A percentile compares a stretch with the other conserved stretches of the same genome.
Evolutionary conservation across 1,284 basidiomycete genomes (phyloP).

Genomic region (Leccinum fallax): DNA sequence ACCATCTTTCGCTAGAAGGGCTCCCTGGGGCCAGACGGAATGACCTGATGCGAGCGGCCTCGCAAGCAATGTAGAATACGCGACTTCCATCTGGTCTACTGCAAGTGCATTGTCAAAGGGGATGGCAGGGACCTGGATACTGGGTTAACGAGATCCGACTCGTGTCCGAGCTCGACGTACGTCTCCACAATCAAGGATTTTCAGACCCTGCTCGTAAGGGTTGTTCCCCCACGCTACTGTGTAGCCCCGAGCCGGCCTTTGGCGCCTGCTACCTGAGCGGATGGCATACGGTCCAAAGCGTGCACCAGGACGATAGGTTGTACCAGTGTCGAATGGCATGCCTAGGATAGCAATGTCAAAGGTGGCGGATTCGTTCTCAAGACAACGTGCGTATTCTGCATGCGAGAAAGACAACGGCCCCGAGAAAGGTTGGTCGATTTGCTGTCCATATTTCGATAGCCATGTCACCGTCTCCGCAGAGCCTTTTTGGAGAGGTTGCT

Average conservation of each 20-base stretch:
- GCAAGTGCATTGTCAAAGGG: slow-evolving; percentile 78
- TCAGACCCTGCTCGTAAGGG: slow-evolving; percentile 59
- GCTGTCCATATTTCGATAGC: slow-evolving; percentile 71
- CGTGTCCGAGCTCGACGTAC: slow-evolving; percentile 38
- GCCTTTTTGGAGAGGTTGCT: slow-evolving; percentile 16
- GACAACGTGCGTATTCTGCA: slow-evolving; percentile 66
- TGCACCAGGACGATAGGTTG: slow-evolving; percentile 72
- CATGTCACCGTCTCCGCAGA: slow-evolving; percentile 42
- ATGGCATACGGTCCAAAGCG: slow-evolving; percentile 84
- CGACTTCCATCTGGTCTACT: slow-evolving; percentile 77
- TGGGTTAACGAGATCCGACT: background rate
- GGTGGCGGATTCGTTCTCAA: slow-evolving; percentile 54
- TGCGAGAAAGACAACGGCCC: slow-evolving; percentile 78
- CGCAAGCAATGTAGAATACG: slow-evolving; percentile 68
- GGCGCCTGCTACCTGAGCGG: slow-evolving; percentile 73
- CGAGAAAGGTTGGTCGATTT: slow-evolving; percentile 68
- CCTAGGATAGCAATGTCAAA: slow-evolving; percentile 81
- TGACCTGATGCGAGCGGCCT: slow-evolving; percentile 47
- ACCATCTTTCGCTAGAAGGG: slow-evolving; percentile 51
- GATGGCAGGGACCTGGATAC: slow-evolving; percentile 62
- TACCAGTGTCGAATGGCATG: slow-evolving; percentile 80
- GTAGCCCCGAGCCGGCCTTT: slow-evolving; percentile 57
- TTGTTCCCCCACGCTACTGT: slow-evolving; percentile 70
- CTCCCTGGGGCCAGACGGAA: slow-evolving; percentile 29
- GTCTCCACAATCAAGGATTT: slow-evolving; percentile 81